A percentile compares a stretch with the other conserved stretches of the same genome.
Conservation (phyloP, 768 basidiomycete genomes). For the Asterophora lycoperdoides region DNA sequence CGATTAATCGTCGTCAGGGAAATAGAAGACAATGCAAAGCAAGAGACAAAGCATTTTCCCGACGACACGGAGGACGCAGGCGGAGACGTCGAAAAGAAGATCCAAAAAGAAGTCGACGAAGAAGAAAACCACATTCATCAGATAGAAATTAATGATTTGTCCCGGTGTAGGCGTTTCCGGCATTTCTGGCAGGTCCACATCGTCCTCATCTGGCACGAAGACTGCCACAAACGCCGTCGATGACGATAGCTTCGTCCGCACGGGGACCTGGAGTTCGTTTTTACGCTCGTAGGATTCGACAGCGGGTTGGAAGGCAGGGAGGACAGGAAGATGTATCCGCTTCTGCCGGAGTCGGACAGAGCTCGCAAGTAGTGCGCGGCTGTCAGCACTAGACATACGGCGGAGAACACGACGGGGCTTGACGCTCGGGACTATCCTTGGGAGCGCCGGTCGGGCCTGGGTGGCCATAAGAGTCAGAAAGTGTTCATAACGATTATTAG, state of each 20-base stretch:
- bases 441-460: slow-evolving; percentile 8
- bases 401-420: slow-evolving; percentile 11
- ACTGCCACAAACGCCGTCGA: neutral
- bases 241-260: neutral
- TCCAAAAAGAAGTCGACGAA: no score
- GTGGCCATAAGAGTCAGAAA: neutral
- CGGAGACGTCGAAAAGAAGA: no score
- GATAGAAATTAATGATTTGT: no score
- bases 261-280: slow-evolving; percentile 6
- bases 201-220: no score
- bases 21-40: no score
- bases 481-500: neutral
- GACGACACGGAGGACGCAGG: no score
- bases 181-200: no score
- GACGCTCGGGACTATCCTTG: slow-evolving; percentile 11
- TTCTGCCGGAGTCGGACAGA: slow-evolving; percentile 12
- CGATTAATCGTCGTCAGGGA: neutral
- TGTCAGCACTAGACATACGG: slow-evolving; percentile 14
- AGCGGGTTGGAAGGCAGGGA: neutral
- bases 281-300: neutral
- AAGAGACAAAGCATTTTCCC: no score
- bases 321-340: neutral
- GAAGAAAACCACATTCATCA: no score
- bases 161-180: no score
- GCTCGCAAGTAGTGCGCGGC: slow-evolving; percentile 3